Evolutionary conservation across 1,284 basidiomycete species (phyloP), one percentile per base, ranked within the genome.

Genomic region (Quambalaria eucalypti): DNA sequence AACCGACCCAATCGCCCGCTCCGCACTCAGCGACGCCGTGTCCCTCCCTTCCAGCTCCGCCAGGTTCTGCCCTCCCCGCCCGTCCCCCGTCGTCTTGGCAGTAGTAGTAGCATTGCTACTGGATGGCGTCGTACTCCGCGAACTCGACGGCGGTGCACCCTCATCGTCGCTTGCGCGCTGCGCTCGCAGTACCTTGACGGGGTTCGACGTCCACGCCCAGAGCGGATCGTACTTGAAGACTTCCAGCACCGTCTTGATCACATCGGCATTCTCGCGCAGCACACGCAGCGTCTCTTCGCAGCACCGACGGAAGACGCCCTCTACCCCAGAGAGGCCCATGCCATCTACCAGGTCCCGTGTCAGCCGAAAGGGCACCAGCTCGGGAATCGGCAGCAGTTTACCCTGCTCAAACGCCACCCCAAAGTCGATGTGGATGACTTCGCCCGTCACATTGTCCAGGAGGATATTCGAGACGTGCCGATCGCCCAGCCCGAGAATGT

Each of bases 361-460:
- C 77, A 98, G 82, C 19, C 93, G 84, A 81, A 98, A 98, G 0
- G 93, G 93, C 2, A 97, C 90, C 26, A 81, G 81, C 76, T 98
- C 95, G 0, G 92, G 90, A 36, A 91, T 81, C 0, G 80, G 80
- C 4, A 98, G 79, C 21, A 85, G 78, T 70, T 86, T 87, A 12
- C 95, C 93, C 88, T 92, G 33, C 64, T 96, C 95, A 76, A 98
- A 98, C 0, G 91, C 90, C 54, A 97, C 89, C 1, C 93, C 93
- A 29, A 98, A 82, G 77, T 98, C 93, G 52, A 98, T 98, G 74
- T 96, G 88, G 4, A 92, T 83, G 30, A 93, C 81, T 74, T 97
- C 90, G 23, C 93, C 93, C 10, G 83, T 85, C 31, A 77, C 77
- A 56, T 83, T 83, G 75, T 97, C 91, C 55, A 98, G 80, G 44